A percentile compares a stretch with the other conserved stretches of the same genome.
These are phyloP conservation scores for Glycine soja DNA, from an alignment of 306 rosid genomes.

Conservation along the genomic window DNA sequence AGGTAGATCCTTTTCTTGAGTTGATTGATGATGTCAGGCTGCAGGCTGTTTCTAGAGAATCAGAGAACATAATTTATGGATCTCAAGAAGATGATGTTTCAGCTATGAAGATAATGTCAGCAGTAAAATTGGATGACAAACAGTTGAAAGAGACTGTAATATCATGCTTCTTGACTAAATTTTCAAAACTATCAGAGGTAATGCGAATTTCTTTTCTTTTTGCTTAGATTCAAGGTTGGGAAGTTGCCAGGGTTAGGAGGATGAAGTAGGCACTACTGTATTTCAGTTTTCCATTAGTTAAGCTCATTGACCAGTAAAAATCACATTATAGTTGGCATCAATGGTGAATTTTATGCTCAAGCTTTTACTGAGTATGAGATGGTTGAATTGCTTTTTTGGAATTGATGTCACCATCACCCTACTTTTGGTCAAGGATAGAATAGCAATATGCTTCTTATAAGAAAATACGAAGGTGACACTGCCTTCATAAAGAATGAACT, in stretches of 20 bases:
- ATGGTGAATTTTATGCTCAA: slow-evolving; percentile 34
- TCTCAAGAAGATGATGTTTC: slow-evolving; percentile 74
- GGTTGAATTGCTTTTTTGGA: slow-evolving; percentile 36
- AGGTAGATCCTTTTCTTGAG: slow-evolving; percentile 92
- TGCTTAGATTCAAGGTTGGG: slow-evolving; percentile 37
- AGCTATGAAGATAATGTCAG: slow-evolving; percentile 65
- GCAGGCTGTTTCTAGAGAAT: slow-evolving; percentile 62
- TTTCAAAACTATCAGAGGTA: slow-evolving; percentile 80
- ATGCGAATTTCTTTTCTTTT: slow-evolving; percentile 38
- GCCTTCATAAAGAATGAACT: slow-evolving; percentile 17
- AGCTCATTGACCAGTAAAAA: slow-evolving; percentile 34
- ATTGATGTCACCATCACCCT: slow-evolving; percentile 11
- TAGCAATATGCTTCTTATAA: slow-evolving; percentile 7
- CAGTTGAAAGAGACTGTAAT: slow-evolving; percentile 73
- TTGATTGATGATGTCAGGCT: slow-evolving; percentile 72
- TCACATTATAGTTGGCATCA: slow-evolving; percentile 24
- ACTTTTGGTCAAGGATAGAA: slow-evolving; percentile 35
- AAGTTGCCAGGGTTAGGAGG: slow-evolving; percentile 33
- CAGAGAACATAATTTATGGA: slow-evolving; percentile 61
- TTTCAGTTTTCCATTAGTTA: slow-evolving; percentile 36
- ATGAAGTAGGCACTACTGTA: slow-evolving; percentile 23
- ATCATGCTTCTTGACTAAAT: slow-evolving; percentile 72
- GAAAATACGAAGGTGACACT: slow-evolving; percentile 17
- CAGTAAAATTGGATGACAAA: slow-evolving; percentile 61
- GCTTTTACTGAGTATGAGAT: slow-evolving; percentile 30